A percentile compares a stretch with the other conserved stretches of the same genome.
phyloP scores from a whole-genome alignment of 306 rosid species.

The Castanea crenata region DNA sequence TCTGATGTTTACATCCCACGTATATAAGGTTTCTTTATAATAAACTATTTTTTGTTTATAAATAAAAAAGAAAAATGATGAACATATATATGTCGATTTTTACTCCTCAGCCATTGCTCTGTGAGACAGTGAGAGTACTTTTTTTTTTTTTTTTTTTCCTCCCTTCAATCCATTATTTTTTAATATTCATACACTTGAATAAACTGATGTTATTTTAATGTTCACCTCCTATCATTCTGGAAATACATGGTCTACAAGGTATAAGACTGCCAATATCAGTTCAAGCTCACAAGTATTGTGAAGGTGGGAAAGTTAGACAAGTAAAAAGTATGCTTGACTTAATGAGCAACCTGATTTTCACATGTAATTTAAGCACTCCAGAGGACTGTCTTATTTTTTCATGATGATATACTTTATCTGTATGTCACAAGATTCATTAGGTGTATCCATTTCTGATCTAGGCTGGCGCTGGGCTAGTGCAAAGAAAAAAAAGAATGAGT shows the following conservation, averaged over 20 bases:
- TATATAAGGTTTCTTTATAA: too few relatives aligned
- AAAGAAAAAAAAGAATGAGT: constrained; percentile 1
- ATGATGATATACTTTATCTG: constrained; percentile 7
- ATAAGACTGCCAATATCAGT: neutral
- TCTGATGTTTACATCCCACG: too few relatives aligned
- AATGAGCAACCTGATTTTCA: neutral
- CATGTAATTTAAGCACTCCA: neutral
- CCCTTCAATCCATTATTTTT: neutral
- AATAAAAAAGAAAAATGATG: too few relatives aligned
- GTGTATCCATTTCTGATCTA: too few relatives aligned
- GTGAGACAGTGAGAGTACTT: too few relatives aligned
- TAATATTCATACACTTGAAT: neutral
- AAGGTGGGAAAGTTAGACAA: constrained; percentile 7
- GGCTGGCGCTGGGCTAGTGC: neutral
- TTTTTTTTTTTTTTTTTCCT: too few relatives aligned
- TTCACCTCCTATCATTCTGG: neutral
- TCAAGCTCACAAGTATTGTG: constrained; percentile 1
- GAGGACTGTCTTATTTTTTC: constrained; percentile 9
- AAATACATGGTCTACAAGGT: neutral
- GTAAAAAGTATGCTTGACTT: neutral
- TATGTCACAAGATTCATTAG: neutral
- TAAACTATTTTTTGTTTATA: too few relatives aligned
- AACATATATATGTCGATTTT: too few relatives aligned
- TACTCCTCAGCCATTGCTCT: too few relatives aligned
- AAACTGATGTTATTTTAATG: neutral